phyloP scores from a whole-genome alignment of 2,329 filamentous ascomycete genomes.

The Colletotrichum costaricense region DNA sequence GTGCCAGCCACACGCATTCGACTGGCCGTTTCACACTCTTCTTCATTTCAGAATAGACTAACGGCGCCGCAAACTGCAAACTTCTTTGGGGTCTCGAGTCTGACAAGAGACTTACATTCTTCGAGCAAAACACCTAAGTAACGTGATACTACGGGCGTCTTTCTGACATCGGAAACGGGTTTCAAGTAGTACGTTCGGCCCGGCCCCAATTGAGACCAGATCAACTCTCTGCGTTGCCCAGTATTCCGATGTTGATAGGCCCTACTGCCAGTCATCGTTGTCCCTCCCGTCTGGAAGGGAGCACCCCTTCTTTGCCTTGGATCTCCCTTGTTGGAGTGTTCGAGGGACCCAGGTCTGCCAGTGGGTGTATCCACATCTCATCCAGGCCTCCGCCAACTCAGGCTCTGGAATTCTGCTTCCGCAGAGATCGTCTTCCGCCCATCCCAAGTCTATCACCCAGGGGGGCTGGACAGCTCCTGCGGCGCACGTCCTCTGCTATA shows the following conservation, averaged over 20 bases:
- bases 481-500: conserved; percentile 23
- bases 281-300: background rate
- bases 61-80: conserved; percentile 6
- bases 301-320: conserved; percentile 1
- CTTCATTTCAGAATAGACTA: background rate
- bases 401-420: conserved; percentile 19
- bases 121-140: background rate
- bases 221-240: background rate
- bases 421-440: conserved; percentile 27
- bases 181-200: conserved; percentile 1
- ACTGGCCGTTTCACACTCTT: background rate
- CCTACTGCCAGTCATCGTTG: conserved; percentile 22
- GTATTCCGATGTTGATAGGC: background rate
- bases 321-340: conserved; percentile 14
- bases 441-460: conserved; percentile 25
- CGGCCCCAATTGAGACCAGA: conserved; percentile 8
- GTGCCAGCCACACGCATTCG: background rate
- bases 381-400: conserved; percentile 8
- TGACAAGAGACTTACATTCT: background rate
- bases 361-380: conserved; percentile 13
- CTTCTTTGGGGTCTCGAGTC: background rate
- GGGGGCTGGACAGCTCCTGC: conserved; percentile 3
- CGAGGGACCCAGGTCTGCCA: background rate
- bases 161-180: background rate
- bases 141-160: background rate